Evolutionary conservation across 2,329 filamentous ascomycete species (phyloP), one percentile per base, ranked within the genome.

Genomic region (Penicillium vulpinum): DNA sequence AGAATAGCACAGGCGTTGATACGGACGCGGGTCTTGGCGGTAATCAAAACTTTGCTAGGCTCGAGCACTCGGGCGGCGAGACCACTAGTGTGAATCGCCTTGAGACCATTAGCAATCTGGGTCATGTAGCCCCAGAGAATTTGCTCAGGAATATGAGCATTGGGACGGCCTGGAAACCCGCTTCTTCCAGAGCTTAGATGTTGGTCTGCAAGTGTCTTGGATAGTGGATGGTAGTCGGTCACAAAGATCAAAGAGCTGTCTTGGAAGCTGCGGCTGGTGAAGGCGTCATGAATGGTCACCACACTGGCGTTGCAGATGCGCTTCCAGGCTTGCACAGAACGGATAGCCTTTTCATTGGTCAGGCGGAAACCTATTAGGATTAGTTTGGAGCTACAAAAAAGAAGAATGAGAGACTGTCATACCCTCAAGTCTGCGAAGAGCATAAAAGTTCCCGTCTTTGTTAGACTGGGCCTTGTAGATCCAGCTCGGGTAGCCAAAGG

Each of bases 221-320:
- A 91, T 21, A 94, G 81, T 1, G 94, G 93, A 68, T 94, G 90
- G 70, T 96, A 99, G 72, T 96, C 91, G 60, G 91, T 94, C 24
- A 96, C 92, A 68, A 99, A 89, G 47, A 99, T 89, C 53, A 99
- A 83, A 3, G 94, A 97, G 75, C 91, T 96, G 73, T 97, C 94
- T 54, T 91, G 91, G 73, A 99, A 99, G 26, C 89, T 90, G 59
- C 92, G 83, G 13, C 91, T 95, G 0, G 94, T 99, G 69, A 99
- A 99, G 0, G 91, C 91, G 74, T 97, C 92, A 67, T 96, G 88
- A 9, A 96, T 85, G 0, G 88, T 89, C 29, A 97, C 93, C 21
- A 97, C 85, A 62, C 86, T 91, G 55, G 87, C 89, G 67, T 88
- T 93, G 69, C 85, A 84, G 47, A 99, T 85, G 57, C 89, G 86